Percentiles rank a stretch among this genome's conserved stretches.
Conservation (phyloP, 345 rosid genomes). For the Leavenworthia alabamica region DNA sequence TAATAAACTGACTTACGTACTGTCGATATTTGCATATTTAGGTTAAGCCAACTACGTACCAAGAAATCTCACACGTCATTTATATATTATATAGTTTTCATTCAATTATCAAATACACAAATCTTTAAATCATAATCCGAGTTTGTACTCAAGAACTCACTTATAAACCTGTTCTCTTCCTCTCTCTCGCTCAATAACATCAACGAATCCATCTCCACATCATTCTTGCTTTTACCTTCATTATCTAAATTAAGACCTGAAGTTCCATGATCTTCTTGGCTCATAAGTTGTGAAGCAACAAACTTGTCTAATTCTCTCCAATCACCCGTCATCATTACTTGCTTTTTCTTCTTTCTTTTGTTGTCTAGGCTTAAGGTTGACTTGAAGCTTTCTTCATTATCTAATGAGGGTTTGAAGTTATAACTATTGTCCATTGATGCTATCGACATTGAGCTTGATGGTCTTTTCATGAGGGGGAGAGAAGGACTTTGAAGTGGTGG, state of each 20-base stretch:
- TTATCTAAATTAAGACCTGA: conserved; percentile 24
- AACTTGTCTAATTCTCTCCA: conserved; percentile 89
- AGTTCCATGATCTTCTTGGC: conserved; percentile 48
- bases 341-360: conserved; percentile 26
- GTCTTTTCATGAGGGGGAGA: conserved; percentile 56
- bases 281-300: conserved; percentile 77
- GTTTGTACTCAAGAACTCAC: conserved; percentile 40
- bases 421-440: conserved; percentile 24
- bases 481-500: conserved; percentile 90
- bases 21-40: neutral
- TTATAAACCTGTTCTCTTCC: conserved; percentile 36
- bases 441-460: conserved; percentile 25
- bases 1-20: no score
- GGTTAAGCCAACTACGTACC: neutral
- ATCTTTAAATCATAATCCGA: conserved; percentile 48
- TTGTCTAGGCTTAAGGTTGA: neutral
- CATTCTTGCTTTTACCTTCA: conserved; percentile 2
- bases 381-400: conserved; percentile 26
- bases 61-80: neutral
- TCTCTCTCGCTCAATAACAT: conserved; percentile 40
- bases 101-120: conserved; percentile 45
- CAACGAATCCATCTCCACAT: conserved; percentile 20
- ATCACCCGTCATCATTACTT: conserved; percentile 44
- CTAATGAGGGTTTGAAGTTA: conserved; percentile 9
- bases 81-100: conserved; percentile 8